Conservation (phyloP, 805 yeast genomes). For the Priceomyces castillae region DNA sequence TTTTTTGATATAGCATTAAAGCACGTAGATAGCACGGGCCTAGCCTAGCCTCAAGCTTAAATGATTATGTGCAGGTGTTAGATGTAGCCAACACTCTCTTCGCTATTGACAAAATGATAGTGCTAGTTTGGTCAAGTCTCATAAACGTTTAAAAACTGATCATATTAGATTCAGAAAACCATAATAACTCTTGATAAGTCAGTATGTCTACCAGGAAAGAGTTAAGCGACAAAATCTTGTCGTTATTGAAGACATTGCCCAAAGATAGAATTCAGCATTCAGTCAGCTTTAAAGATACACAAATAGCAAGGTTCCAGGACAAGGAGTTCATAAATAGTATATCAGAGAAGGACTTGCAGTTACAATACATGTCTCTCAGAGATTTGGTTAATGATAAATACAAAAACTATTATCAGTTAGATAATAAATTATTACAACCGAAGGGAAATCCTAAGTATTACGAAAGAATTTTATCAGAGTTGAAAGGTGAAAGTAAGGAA, state of each 20-base stretch:
- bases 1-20: too few relatives aligned
- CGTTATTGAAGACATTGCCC: slow-evolving; percentile 61
- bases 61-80: too few relatives aligned
- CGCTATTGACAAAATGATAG: too few relatives aligned
- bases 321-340: slow-evolving; percentile 36
- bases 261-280: slow-evolving; percentile 65
- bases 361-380: slow-evolving; percentile 59
- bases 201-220: slow-evolving; percentile 22
- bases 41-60: too few relatives aligned
- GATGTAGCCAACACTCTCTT: too few relatives aligned
- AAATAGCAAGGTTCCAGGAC: slow-evolving; percentile 44
- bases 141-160: too few relatives aligned
- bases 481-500: slow-evolving; percentile 70
- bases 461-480: slow-evolving; percentile 63
- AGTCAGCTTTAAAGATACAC: slow-evolving; percentile 67
- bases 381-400: slow-evolving; percentile 60
- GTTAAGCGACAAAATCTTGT: slow-evolving; percentile 56
- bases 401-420: slow-evolving; percentile 59
- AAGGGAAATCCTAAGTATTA: slow-evolving; percentile 83
- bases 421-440: slow-evolving; percentile 69
- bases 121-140: too few relatives aligned
- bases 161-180: too few relatives aligned
- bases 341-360: slow-evolving; percentile 50
- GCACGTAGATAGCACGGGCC: too few relatives aligned
- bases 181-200: slow-evolving; percentile 36